phyloP scores from a whole-genome alignment of 2,329 filamentous ascomycete species.

The Penicillium digitatum region DNA sequence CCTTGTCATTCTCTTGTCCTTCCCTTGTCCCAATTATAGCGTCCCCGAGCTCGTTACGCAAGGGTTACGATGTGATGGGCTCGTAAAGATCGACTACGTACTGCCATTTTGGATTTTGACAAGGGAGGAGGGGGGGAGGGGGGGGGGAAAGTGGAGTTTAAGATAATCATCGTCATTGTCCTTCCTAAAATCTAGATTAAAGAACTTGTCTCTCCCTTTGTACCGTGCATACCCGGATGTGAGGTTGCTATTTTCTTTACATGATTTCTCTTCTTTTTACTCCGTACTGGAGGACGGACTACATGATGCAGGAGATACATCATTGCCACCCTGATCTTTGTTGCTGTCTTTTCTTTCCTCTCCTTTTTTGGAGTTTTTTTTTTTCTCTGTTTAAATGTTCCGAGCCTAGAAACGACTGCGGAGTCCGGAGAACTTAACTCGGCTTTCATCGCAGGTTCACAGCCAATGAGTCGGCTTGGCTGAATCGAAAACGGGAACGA shows the following conservation, averaged over 20 bases:
- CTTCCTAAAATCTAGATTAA: slow-evolving; percentile 17
- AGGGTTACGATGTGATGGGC: slow-evolving; percentile 26
- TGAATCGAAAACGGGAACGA: not conserved
- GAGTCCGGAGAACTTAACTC: too few relatives aligned
- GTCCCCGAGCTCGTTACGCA: slow-evolving; percentile 20
- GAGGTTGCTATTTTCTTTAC: slow-evolving; percentile 12
- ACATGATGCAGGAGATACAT: slow-evolving; percentile 28
- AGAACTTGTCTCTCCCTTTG: slow-evolving; percentile 5
- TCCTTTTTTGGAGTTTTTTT: slow-evolving; percentile 1
- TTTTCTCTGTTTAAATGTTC: slow-evolving; percentile 7
- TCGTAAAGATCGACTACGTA: slow-evolving; percentile 4
- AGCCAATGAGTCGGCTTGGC: slow-evolving; percentile 1
- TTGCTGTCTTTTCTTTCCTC: not conserved
- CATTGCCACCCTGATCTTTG: slow-evolving; percentile 17
- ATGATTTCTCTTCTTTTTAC: slow-evolving; percentile 6
- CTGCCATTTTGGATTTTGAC: slow-evolving; percentile 12
- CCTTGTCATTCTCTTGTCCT: not conserved
- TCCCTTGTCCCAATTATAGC: slow-evolving; percentile 1
- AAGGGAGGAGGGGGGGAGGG: too few relatives aligned
- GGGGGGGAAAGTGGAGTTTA: slow-evolving; percentile 17
- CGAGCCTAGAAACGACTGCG: slow-evolving; percentile 16
- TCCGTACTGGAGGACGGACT: slow-evolving; percentile 17
- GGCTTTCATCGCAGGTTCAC: not conserved
- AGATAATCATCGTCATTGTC: slow-evolving; percentile 16
- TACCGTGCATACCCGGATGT: slow-evolving; percentile 22